These are phyloP conservation scores for Penicillium aurantiogriseum DNA, from an alignment of 2,329 filamentous ascomycete genomes.

Conservation along the genomic window DNA sequence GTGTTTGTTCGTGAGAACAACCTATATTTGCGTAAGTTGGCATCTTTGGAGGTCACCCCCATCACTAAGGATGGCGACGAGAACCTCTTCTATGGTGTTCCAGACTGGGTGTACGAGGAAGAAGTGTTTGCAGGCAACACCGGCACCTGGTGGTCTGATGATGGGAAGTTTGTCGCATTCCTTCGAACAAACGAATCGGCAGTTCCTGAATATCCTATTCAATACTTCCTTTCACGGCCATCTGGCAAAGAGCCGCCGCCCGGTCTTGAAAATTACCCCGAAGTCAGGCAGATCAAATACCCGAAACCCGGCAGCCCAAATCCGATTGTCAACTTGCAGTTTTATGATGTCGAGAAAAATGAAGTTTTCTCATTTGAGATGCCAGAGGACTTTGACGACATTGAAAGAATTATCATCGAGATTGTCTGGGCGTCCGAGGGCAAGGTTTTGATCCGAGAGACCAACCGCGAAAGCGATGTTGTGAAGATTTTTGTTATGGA, in stretches of 20 bases:
- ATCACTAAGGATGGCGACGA: conserved; percentile 85
- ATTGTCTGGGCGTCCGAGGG: conserved; percentile 81
- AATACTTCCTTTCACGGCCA: conserved; percentile 87
- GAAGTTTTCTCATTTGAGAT: conserved; percentile 80
- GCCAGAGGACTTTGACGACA: conserved; percentile 71
- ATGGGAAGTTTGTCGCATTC: conserved; percentile 87
- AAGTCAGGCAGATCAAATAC: conserved; percentile 91
- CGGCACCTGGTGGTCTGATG: conserved; percentile 92
- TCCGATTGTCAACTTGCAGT: conserved; percentile 80
- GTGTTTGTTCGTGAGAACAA: conserved; percentile 93
- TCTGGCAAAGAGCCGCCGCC: conserved; percentile 66
- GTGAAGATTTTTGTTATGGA: conserved; percentile 85
- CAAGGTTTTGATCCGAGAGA: conserved; percentile 84
- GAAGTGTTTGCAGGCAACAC: conserved; percentile 78
- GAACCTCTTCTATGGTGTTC: conserved; percentile 91
- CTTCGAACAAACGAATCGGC: conserved; percentile 88
- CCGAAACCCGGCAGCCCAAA: conserved; percentile 94
- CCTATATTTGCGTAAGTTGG: conserved; percentile 71
- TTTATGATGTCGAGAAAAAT: conserved; percentile 77
- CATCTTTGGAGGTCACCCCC: conserved; percentile 60
- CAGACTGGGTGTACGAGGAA: conserved; percentile 95
- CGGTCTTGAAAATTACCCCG: conserved; percentile 85
- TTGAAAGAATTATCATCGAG: conserved; percentile 87
- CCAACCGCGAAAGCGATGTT: conserved; percentile 90
- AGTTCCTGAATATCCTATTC: conserved; percentile 87